These are phyloP conservation scores for Epichloe sylvatica DNA, from an alignment of 2,329 filamentous ascomycete species.

Conservation along the genomic window DNA sequence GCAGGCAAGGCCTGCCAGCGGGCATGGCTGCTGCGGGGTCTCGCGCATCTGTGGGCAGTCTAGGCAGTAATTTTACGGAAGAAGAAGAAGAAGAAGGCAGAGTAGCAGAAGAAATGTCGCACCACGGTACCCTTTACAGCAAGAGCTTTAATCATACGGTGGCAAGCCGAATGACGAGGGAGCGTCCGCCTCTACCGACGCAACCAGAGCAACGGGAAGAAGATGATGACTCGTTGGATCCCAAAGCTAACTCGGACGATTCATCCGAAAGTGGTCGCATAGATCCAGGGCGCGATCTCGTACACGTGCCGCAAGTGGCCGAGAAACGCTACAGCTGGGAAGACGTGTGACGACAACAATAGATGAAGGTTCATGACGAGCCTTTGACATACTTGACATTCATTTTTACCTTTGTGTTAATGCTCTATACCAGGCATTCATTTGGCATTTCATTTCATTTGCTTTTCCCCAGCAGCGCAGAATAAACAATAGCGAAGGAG, in stretches of 20 bases:
- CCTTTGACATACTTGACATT: background rate
- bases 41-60: constrained; percentile 20
- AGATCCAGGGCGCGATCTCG: constrained; percentile 28
- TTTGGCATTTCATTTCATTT: constrained; percentile 3
- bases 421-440: constrained; percentile 1
- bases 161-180: background rate
- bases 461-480: background rate
- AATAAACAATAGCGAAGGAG: constrained; percentile 9
- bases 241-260: background rate
- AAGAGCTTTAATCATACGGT: background rate
- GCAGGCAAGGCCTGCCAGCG: constrained; percentile 1
- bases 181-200: background rate
- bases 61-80: constrained; percentile 44
- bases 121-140: constrained; percentile 11
- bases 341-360: constrained; percentile 15
- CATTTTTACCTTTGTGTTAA: background rate
- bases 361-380: background rate
- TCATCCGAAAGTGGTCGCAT: constrained; percentile 21
- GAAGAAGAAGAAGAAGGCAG: constrained; percentile 41
- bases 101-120: constrained; percentile 15
- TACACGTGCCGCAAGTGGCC: constrained; percentile 38
- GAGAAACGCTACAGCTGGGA: constrained; percentile 40
- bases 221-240: background rate
- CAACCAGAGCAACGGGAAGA: background rate
- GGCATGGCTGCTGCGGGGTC: constrained; percentile 5